A percentile compares a stretch with the other conserved stretches of the same genome.
Evolutionary conservation across 192 early-diverging fungal genomes (phyloP).

Genomic region (Fimicolochytrium jonesii): DNA sequence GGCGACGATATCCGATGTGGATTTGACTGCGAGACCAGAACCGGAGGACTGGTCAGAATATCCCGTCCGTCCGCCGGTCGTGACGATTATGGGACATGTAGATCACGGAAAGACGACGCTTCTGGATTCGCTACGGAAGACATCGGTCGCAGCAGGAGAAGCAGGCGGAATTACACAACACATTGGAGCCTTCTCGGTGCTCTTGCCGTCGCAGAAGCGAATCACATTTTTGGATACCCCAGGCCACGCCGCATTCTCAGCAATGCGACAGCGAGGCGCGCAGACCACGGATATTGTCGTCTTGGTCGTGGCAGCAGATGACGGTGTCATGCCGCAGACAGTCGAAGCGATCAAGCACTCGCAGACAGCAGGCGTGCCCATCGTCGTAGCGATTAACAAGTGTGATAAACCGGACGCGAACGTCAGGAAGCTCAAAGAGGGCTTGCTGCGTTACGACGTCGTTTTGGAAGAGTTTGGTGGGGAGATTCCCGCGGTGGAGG

Average conservation of each 20-base stretch:
- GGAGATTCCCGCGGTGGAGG: constrained; percentile 85
- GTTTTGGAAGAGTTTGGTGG: constrained; percentile 88
- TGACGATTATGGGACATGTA: constrained; percentile 98
- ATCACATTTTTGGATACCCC: constrained; percentile 98
- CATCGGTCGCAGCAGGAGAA: constrained; percentile 86
- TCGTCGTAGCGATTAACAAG: constrained; percentile 97
- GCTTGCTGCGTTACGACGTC: constrained; percentile 72
- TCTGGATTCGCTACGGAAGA: constrained; percentile 85
- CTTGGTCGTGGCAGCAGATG: constrained; percentile 95
- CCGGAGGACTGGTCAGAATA: constrained; percentile 72
- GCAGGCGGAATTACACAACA: constrained; percentile 98
- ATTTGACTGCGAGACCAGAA: constrained; percentile 56
- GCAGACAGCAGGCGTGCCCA: constrained; percentile 72
- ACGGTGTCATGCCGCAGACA: constrained; percentile 98
- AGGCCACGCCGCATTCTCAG: constrained; percentile 91
- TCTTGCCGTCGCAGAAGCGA: constrained; percentile 58
- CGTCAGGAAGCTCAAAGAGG: constrained; percentile 48
- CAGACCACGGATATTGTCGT: constrained; percentile 93
- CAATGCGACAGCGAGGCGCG: constrained; percentile 92
- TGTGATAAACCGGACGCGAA: constrained; percentile 82
- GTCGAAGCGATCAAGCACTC: constrained; percentile 93
- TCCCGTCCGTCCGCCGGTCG: constrained; percentile 80
- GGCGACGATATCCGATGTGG: constrained; percentile 45
- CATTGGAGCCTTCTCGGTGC: constrained; percentile 92
- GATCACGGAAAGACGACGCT: constrained; percentile 96